Percentiles rank a stretch among this genome's conserved stretches.
Evolutionary conservation across 2,329 filamentous ascomycete species (phyloP).

Genomic region (Xylaria sp.): DNA sequence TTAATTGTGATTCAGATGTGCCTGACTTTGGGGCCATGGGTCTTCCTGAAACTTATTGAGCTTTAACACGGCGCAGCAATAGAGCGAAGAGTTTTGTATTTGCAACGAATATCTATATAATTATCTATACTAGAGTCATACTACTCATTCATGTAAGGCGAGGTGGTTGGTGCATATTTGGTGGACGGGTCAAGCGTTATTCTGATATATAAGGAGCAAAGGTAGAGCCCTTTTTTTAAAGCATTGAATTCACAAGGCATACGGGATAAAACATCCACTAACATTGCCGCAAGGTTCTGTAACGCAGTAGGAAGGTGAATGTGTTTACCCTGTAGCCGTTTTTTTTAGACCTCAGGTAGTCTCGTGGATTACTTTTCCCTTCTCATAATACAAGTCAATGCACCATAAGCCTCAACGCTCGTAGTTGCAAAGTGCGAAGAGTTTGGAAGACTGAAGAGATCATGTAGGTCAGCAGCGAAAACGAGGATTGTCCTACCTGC

Average conservation of each 20-base stretch:
- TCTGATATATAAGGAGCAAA: slow-evolving; percentile 8
- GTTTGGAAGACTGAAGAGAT: background rate
- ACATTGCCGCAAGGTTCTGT: background rate
- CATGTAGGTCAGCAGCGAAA: slow-evolving; percentile 4
- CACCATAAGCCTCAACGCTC: background rate
- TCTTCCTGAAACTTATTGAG: slow-evolving; percentile 63
- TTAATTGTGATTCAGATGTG: slow-evolving; percentile 71
- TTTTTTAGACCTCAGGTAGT: background rate
- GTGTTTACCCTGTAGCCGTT: background rate
- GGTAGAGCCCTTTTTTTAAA: background rate
- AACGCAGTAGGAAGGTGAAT: background rate
- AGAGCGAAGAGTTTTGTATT: background rate
- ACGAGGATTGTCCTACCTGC: background rate
- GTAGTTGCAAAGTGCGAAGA: background rate
- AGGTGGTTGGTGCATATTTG: slow-evolving; percentile 29
- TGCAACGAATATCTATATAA: background rate
- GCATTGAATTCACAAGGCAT: background rate
- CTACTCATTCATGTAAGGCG: background rate
- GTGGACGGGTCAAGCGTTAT: slow-evolving; percentile 18
- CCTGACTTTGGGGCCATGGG: slow-evolving; percentile 61
- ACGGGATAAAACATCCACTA: slow-evolving; percentile 7
- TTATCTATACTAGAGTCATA: background rate
- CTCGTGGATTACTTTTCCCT: background rate
- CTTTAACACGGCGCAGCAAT: background rate
- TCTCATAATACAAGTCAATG: background rate